Base-by-base conservation (phyloP, 1,139 yeast genomes). In the Kazachstania sp. region DNA sequence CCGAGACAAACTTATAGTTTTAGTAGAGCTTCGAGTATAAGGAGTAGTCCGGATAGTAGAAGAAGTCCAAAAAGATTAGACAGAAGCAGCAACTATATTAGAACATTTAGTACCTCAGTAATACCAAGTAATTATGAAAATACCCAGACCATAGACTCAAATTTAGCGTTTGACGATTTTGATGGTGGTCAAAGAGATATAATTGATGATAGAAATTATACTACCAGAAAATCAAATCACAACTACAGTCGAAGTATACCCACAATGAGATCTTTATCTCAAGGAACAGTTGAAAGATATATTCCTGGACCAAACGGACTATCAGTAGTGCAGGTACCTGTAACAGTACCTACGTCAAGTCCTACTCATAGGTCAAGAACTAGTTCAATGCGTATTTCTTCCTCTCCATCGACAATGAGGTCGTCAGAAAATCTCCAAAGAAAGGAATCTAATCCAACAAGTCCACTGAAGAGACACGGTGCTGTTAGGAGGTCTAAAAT, bases 261-360 rank as follows among this genome's bases (percentile, higher is more conserved):
- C 5, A 8, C n/a, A 12, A 11, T 16, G 18, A 20, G 23, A 13
- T n/a, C 32, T 9, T 6, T 15, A 4, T 28, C 30, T 26, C 30
- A 23, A n/a, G 43, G 12, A 41, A 70, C 65, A 48, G 60, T 72
- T 8, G 72, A 71, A 48, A 72, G 67, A 47, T 74, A 73, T 56
- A 65, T 73, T 30, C 78, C 77, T 3, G 71, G 75, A 1, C 70
- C 73, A 1, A 61, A 68, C 51, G 78, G 78, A 4, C 54, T 74
- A 37, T 67, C 71, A 23, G 65, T 71, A 9, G 64, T 73, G 7
- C 77, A 73, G 51, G 75, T 73, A 8, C 73, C 75, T 4, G 69
- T 65, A 15, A 65, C 66, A 29, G 23, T 28, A 18, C 41, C n/a
- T 4, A 3, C 19, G 15, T 38, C 41, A 23, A 23, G 6, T 9